Conservation (phyloP, 192 early-diverging fungal genomes). For the Globomyces pollinis-pini region DNA sequence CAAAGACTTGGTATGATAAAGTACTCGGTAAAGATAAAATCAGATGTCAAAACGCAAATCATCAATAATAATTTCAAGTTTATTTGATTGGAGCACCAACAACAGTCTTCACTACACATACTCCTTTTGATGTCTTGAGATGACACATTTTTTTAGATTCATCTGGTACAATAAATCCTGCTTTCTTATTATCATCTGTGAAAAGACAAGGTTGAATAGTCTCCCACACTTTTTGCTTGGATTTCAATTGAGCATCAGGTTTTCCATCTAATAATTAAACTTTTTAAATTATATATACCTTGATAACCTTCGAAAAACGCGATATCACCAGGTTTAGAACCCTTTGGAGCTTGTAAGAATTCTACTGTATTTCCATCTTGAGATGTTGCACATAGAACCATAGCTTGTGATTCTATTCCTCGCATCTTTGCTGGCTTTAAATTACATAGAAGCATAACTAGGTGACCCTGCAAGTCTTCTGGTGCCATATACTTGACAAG, state of each 20-base stretch:
- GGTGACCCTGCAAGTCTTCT: constrained; percentile 37
- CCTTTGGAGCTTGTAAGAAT: constrained; percentile 72
- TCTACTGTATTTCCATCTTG: constrained; percentile 74
- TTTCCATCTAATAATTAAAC: neutral
- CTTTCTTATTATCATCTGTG: constrained; percentile 27
- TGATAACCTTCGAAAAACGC: constrained; percentile 77
- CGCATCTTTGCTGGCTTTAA: constrained; percentile 89
- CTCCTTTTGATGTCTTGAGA: neutral
- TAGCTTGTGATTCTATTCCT: constrained; percentile 82
- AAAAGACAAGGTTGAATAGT: constrained; percentile 64
- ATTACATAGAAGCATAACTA: constrained; percentile 68
- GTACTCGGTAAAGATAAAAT: too few species aligned
- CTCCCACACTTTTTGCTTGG: constrained; percentile 94
- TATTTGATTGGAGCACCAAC: constrained; percentile 13
- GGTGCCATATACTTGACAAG: constrained; percentile 80
- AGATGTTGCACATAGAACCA: constrained; percentile 83
- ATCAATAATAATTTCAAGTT: too few species aligned
- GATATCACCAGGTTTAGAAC: constrained; percentile 73
- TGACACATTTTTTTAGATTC: constrained; percentile 1
- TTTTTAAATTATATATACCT: too few species aligned
- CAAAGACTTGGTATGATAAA: too few species aligned
- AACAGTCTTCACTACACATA: constrained; percentile 5
- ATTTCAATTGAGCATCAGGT: constrained; percentile 78
- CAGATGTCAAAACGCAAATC: too few species aligned
- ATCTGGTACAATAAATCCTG: neutral